phyloP scores from a whole-genome alignment of 2,329 filamentous ascomycete species.

The Coniochaeta sp. region DNA sequence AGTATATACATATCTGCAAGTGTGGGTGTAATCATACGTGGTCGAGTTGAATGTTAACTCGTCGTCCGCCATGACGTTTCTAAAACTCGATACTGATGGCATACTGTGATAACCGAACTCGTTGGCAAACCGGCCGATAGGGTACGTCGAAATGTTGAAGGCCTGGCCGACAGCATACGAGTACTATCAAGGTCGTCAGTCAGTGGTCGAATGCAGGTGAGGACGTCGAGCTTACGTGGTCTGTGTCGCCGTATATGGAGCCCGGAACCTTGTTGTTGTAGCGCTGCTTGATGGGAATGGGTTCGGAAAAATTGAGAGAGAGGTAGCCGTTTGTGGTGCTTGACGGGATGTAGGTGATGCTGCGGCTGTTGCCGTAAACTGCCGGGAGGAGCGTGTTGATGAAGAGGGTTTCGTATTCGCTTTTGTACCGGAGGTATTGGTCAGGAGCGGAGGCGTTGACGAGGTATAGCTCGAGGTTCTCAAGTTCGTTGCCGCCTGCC shows the following conservation, averaged over 20 bases:
- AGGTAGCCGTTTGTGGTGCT: conserved; percentile 54
- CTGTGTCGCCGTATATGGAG: conserved; percentile 51
- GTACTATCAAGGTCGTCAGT: conserved; percentile 25
- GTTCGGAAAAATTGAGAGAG: conserved; percentile 41
- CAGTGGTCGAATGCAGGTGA: background rate
- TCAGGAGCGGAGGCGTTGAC: conserved; percentile 32
- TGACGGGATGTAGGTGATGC: conserved; percentile 53
- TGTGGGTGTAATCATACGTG: background rate
- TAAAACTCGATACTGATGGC: conserved; percentile 52
- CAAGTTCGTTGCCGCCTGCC: conserved; percentile 53
- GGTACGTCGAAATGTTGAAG: conserved; percentile 47
- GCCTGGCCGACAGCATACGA: conserved; percentile 45
- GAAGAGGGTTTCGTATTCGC: conserved; percentile 52
- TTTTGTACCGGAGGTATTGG: conserved; percentile 30
- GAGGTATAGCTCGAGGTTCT: conserved; percentile 40
- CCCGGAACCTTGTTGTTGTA: conserved; percentile 46
- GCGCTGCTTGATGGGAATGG: conserved; percentile 45
- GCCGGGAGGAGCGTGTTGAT: conserved; percentile 44
- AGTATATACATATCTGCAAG: no score
- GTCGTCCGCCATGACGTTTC: conserved; percentile 27
- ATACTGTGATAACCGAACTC: conserved; percentile 59
- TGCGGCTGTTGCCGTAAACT: conserved; percentile 49
- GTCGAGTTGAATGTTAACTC: background rate
- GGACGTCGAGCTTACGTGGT: conserved; percentile 24
- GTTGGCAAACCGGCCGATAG: conserved; percentile 52